A percentile compares a stretch with the other conserved stretches of the same genome.
Conservation (phyloP, 192 early-diverging fungal genomes). For the Chytriomyces sp. region DNA sequence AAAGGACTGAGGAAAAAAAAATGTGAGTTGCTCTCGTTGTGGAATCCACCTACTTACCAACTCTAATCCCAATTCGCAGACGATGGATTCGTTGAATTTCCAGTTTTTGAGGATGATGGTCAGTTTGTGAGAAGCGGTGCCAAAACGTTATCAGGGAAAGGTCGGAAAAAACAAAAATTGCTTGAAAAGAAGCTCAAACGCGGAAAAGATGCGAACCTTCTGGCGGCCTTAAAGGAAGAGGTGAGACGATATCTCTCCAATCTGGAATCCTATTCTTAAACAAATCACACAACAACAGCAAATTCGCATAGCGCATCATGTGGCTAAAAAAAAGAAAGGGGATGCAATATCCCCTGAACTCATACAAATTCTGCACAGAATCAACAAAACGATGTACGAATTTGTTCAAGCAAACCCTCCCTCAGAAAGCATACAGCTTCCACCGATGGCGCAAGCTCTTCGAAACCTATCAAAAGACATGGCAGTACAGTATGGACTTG, state of each 20-base stretch:
- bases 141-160: neutral
- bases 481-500: conserved; percentile 29
- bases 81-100: neutral
- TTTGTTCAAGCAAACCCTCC: conserved; percentile 20
- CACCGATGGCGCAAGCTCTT: conserved; percentile 41
- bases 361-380: conserved; percentile 15
- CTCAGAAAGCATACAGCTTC: conserved; percentile 12
- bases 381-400: conserved; percentile 33
- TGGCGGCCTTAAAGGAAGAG: conserved; percentile 13
- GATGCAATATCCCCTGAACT: conserved; percentile 21
- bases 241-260: neutral
- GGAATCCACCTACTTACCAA: conserved; percentile 16
- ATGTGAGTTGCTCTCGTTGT: too few species aligned
- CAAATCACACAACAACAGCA: neutral
- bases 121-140: too few species aligned
- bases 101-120: too few species aligned
- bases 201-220: conserved; percentile 13
- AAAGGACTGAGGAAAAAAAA: too few species aligned
- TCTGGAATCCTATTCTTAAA: neutral
- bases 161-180: neutral
- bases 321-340: conserved; percentile 2
- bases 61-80: conserved; percentile 35
- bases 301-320: conserved; percentile 12
- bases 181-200: conserved; percentile 13
- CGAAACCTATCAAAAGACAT: conserved; percentile 29